Conservation (phyloP, 305 asterid species). For the Solanum hybrid region DNA sequence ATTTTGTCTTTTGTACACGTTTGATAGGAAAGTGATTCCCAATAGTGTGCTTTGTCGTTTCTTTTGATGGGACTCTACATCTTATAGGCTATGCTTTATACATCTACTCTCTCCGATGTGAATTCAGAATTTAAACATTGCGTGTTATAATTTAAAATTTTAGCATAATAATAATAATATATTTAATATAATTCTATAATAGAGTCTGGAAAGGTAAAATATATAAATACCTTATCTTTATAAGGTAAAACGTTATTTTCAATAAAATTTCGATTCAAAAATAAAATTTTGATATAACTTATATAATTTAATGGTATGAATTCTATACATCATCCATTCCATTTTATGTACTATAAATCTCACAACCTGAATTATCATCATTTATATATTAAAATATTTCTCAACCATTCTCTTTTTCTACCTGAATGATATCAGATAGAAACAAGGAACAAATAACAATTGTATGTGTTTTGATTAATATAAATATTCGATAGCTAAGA, state of each 20-base stretch:
- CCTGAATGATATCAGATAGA: too few species aligned
- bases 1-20: constrained; percentile 7
- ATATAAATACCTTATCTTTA: neutral
- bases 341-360: too few species aligned
- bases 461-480: too few species aligned
- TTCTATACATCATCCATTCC: neutral
- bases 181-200: too few species aligned
- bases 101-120: neutral
- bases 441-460: too few species aligned
- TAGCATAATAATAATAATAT: too few species aligned
- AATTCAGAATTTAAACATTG: neutral
- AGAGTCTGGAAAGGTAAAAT: fast-evolving
- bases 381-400: too few species aligned
- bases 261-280: too few species aligned
- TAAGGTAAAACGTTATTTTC: too few species aligned
- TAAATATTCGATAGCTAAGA: too few species aligned
- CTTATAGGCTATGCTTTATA: neutral
- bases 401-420: neutral
- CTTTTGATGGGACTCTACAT: neutral
- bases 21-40: neutral
- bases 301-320: neutral
- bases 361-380: neutral
- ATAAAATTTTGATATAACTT: neutral
- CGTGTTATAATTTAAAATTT: neutral
- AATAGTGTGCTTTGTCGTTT: neutral